Base-by-base conservation (phyloP, 1,284 basidiomycete genomes). In the Sporisorium graminicola region DNA sequence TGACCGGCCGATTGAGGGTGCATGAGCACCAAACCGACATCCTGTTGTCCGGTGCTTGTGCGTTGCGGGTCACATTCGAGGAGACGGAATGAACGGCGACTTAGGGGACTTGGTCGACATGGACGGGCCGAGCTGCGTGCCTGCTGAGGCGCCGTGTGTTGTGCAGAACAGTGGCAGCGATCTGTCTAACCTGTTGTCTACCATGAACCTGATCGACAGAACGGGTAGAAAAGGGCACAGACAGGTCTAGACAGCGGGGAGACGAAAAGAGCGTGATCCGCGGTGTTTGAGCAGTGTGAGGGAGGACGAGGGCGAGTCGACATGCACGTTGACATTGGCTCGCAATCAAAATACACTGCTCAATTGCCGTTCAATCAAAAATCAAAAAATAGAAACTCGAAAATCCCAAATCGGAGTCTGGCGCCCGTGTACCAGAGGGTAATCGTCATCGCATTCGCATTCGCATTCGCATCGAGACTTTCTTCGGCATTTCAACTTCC, bases 401-500 rank as follows among this genome's bases (percentile, higher is more conserved):
- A 42, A 40, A 40, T 12, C 8, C 22, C 9, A 37, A 52, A 43
- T 18, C 43, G 54, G 58, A 29, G 53, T 43, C 29, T 49, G 40
- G 42, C 44, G 56, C 58, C 55, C 55, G 56, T 64, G 51, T n/a
- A n/a, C 47, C 58, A 31, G 27, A 18, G 5, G 3, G 5, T n/a
- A 50, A 50, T 50, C 58, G 57, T 60, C 60, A 63, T 70, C 61
- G 67, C 60, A 18, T 7, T 37, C 35, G 12, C 7, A 35, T 13
- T 31, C 31, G 5, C 31, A n/a, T n/a, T n/a, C 35, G 35, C 22
- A 13, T 62, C 52, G 22, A 44, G 2, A 29, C 9, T 13, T 35
- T 20, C 9, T 29, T 63, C 66, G 60, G 66, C 66, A 63, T 63
- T 63, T 59, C 60, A 56, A 52, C 55, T 54, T 54, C 55, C 49